Conservation (phyloP, 169 alveolate genomes). For the Eimeria zaria region DNA sequence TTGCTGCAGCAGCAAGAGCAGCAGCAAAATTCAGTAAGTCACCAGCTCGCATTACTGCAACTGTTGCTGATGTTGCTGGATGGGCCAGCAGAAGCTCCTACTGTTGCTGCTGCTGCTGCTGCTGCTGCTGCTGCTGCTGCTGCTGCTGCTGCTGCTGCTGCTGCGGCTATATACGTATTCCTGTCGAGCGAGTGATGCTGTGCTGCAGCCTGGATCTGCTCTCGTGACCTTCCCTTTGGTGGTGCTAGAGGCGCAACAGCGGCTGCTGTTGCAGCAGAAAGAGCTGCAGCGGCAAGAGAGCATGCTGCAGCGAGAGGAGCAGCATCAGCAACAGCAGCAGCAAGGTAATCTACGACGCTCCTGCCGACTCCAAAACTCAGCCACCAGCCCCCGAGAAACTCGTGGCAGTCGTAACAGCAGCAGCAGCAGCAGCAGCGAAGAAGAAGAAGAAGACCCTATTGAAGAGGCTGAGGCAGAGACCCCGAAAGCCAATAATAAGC, state of each 20-base stretch:
- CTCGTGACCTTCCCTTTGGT: slow-evolving; percentile 45
- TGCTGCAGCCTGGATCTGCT: slow-evolving; percentile 41
- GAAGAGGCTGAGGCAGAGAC: slow-evolving; percentile 3
- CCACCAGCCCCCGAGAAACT: background rate
- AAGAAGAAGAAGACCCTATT: slow-evolving; percentile 19
- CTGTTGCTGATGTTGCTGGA: background rate
- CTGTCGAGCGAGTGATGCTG: background rate
- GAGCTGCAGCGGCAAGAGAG: slow-evolving; percentile 62
- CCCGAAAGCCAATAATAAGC: background rate
- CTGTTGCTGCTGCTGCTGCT: background rate
- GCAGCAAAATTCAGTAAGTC: slow-evolving; percentile 25
- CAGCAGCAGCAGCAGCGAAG: slow-evolving; percentile 69
- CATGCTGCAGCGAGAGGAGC: slow-evolving; percentile 62
- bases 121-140: too few relatives aligned
- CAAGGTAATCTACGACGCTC: slow-evolving; percentile 36
- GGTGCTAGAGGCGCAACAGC: slow-evolving; percentile 48
- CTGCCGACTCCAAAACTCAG: background rate
- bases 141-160: too few relatives aligned
- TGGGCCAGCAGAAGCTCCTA: background rate
- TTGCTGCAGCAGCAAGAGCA: slow-evolving; percentile 58
- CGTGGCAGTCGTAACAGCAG: background rate
- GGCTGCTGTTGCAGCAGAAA: slow-evolving; percentile 65
- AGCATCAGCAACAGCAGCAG: slow-evolving; percentile 44
- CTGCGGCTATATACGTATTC: background rate
- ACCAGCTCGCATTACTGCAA: background rate